Evolutionary conservation across 805 yeast genomes (phyloP).

Genomic region (Candida krabiensis): DNA sequence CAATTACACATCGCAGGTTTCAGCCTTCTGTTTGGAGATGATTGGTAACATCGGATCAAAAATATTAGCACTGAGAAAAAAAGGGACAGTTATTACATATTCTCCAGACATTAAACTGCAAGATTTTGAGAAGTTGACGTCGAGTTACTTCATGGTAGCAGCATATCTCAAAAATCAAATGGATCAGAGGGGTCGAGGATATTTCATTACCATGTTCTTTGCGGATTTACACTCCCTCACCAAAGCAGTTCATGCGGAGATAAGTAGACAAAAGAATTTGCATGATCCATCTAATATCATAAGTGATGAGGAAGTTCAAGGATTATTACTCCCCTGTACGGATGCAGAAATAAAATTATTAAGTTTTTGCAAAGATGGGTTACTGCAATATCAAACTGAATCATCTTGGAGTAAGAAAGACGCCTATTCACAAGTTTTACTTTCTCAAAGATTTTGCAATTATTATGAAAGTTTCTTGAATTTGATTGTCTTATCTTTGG

Average conservation of each 20-base stretch:
- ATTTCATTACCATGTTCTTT: slow-evolving; percentile 10
- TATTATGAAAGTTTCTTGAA: slow-evolving; percentile 55
- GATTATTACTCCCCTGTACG: background rate
- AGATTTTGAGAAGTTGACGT: slow-evolving; percentile 9
- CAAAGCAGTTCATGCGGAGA: too few relatives aligned
- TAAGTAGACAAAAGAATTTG: too few relatives aligned
- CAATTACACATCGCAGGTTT: slow-evolving; percentile 40
- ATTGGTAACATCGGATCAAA: slow-evolving; percentile 60
- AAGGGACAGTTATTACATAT: slow-evolving; percentile 2
- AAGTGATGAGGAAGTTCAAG: background rate
- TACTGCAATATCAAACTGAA: background rate
- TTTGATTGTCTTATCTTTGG: slow-evolving; percentile 48
- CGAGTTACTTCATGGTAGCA: slow-evolving; percentile 9
- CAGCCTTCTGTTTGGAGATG: slow-evolving; percentile 55
- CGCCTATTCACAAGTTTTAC: slow-evolving; percentile 26
- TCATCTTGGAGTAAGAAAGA: background rate
- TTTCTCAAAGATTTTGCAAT: slow-evolving; percentile 33
- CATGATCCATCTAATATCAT: background rate
- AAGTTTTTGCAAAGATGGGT: slow-evolving; percentile 6
- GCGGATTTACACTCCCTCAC: background rate
- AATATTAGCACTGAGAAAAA: slow-evolving; percentile 38
- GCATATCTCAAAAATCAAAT: slow-evolving; percentile 5
- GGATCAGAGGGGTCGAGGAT: slow-evolving; percentile 1
- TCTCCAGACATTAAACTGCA: slow-evolving; percentile 5
- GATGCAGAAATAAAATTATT: slow-evolving; percentile 1